Evolutionary conservation across 1,284 basidiomycete genomes (phyloP).

Genomic region (Heliocybe sulcata): DNA sequence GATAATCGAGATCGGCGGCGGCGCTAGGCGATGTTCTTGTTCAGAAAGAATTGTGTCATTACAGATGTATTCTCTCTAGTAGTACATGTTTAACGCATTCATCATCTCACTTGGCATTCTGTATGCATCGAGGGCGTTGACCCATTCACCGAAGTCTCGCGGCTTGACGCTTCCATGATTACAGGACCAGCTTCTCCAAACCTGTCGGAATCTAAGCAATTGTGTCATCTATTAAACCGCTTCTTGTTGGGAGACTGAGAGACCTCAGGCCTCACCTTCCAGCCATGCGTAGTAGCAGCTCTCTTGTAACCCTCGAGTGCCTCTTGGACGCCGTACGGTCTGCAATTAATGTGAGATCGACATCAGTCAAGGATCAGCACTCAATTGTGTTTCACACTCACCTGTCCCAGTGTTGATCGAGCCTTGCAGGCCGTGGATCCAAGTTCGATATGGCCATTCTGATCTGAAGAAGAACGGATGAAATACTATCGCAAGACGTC

Average conservation of each 20-base stretch:
- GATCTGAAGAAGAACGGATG: conserved; percentile 56
- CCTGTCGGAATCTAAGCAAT: not conserved
- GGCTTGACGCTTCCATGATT: not conserved
- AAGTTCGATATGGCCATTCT: conserved; percentile 53
- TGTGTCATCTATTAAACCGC: too few relatives aligned
- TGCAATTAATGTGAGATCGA: too few relatives aligned
- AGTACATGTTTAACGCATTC: too few relatives aligned
- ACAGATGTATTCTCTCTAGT: too few relatives aligned
- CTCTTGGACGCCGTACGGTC: conserved; percentile 44
- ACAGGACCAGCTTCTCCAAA: not conserved
- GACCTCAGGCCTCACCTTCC: conserved; percentile 41
- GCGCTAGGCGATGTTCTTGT: not conserved
- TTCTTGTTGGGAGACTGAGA: too few relatives aligned
- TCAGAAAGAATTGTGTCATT: too few relatives aligned
- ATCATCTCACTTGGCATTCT: too few relatives aligned
- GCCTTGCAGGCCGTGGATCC: conserved; percentile 48
- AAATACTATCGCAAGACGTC: conserved; percentile 30
- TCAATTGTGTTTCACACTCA: conserved; percentile 12
- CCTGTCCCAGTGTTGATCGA: conserved; percentile 34
- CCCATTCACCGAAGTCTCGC: not conserved
- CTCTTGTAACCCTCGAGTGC: conserved; percentile 49
- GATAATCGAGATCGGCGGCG: not conserved
- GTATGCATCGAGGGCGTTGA: too few relatives aligned
- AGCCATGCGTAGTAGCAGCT: conserved; percentile 49
- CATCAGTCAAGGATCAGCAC: too few relatives aligned